Percentiles rank a stretch among this genome's conserved stretches.
Conservation (phyloP, 225 moss, liverwort and hornwort genomes). For the Rhytidiadelphus loreus region DNA sequence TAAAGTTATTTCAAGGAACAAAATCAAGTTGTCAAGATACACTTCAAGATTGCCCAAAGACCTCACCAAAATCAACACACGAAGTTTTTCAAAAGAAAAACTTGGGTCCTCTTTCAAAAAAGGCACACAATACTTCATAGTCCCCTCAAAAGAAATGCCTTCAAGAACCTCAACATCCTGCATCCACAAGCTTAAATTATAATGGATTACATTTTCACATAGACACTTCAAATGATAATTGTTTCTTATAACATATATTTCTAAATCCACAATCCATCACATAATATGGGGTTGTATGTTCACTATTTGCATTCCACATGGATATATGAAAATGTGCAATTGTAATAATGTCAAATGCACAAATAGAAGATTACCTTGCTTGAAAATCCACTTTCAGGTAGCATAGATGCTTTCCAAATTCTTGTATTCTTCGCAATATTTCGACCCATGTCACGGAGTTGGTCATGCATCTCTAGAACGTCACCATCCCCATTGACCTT, state of each 20-base stretch:
- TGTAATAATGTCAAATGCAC: neutral
- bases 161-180: neutral
- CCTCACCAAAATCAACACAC: too few species aligned
- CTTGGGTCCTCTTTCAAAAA: too few species aligned
- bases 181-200: neutral
- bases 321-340: neutral
- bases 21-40: accelerated
- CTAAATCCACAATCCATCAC: neutral
- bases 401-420: neutral
- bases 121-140: too few species aligned
- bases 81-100: too few species aligned
- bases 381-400: neutral
- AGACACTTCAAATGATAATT: accelerated
- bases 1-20: too few species aligned
- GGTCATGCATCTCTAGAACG: neutral
- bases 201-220: accelerated
- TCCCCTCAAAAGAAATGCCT: too few species aligned
- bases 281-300: accelerated
- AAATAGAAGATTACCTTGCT: neutral
- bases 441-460: neutral
- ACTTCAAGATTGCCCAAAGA: too few species aligned
- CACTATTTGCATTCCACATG: accelerated
- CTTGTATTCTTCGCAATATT: neutral
- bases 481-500: neutral
- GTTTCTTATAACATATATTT: neutral